Percentiles rank a stretch among this genome's conserved stretches.
phyloP scores from a whole-genome alignment of 805 yeast species.

The Hanseniaspora thailandica region DNA sequence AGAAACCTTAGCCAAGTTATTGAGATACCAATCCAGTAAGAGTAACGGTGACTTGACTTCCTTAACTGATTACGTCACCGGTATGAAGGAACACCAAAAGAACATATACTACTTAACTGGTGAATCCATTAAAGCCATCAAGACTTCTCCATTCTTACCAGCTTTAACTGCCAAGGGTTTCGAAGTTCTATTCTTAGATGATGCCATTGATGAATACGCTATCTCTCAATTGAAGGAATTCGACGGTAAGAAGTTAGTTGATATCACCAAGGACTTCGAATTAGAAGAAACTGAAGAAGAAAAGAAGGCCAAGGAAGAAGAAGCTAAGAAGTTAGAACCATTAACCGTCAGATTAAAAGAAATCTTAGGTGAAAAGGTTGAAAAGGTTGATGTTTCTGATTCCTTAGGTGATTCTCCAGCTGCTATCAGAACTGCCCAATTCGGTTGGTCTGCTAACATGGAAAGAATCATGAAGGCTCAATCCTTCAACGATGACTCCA shows the following conservation, averaged over 20 bases:
- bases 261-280: slow-evolving; percentile 98
- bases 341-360: slow-evolving; percentile 94
- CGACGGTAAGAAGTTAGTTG: slow-evolving; percentile 98
- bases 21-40: slow-evolving; percentile 95
- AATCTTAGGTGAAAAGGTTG: slow-evolving; percentile 95
- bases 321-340: slow-evolving; percentile 80
- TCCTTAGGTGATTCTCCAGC: slow-evolving; percentile 98
- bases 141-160: slow-evolving; percentile 98
- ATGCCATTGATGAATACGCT: slow-evolving; percentile 99
- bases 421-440: slow-evolving; percentile 99
- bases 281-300: slow-evolving; percentile 97
- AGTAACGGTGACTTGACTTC: slow-evolving; percentile 89
- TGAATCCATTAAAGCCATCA: slow-evolving; percentile 94
- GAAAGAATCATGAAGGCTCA: slow-evolving; percentile 99
- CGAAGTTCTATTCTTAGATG: slow-evolving; percentile 94
- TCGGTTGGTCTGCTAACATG: slow-evolving; percentile 99
- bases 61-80: slow-evolving; percentile 90
- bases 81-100: slow-evolving; percentile 99
- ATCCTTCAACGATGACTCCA: slow-evolving; percentile 95
- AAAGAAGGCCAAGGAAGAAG: slow-evolving; percentile 87
- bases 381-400: slow-evolving; percentile 97
- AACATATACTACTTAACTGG: slow-evolving; percentile 98
- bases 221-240: slow-evolving; percentile 98
- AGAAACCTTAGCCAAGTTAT: slow-evolving; percentile 82
- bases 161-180: slow-evolving; percentile 97